Base-by-base conservation (phyloP, 495 filamentous ascomycete species). In the Hypomontagnella monticulosa region DNA sequence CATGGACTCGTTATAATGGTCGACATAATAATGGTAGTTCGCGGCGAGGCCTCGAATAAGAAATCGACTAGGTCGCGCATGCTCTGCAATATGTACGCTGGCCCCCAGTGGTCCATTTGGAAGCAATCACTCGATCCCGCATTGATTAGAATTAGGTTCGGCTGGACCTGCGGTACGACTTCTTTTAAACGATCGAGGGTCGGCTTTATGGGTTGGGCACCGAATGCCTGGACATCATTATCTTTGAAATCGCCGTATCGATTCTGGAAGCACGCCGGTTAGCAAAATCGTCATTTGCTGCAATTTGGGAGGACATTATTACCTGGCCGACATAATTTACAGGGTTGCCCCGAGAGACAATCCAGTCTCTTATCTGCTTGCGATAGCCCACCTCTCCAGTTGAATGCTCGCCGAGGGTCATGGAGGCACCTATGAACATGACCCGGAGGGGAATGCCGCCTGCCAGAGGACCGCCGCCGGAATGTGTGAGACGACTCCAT, bases 361-460 rank as follows among this genome's bases (percentile, higher is more conserved):
- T 72, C 43, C 69, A 64, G 48, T 78, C 73, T 12, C 70, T 68
- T 4, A 84, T 69, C 63, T 78, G 70, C 23, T 76, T 76, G 23
- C 86, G 82, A 67, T 84, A 88, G 14, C 85, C 84, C 70, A 85
- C 81, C 15, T 79, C 77, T 50, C 83, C 81, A 1, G 71, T 77
- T 1, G 81, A 84, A 23, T 71, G 70, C 42, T 79, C 81, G 18
- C 86, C 86, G 41, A 77, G 74, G 3, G 85, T 87, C 62, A 88
- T 85, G 0, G 85, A 87, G 9, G 84, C 85, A 20, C 85, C 85
- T 18, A 87, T 76, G 19, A 84, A 82, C 71, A 87, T 74, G 19
- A 85, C 76, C 8, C 83, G 75, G 4, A 87, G 75, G 9, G 73
- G 71, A 20, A 73, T 70, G n/a, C 71, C 71, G 32, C 70, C 69